Conservation (phyloP, 1,284 basidiomycete genomes). For the Waitea zeae region DNA sequence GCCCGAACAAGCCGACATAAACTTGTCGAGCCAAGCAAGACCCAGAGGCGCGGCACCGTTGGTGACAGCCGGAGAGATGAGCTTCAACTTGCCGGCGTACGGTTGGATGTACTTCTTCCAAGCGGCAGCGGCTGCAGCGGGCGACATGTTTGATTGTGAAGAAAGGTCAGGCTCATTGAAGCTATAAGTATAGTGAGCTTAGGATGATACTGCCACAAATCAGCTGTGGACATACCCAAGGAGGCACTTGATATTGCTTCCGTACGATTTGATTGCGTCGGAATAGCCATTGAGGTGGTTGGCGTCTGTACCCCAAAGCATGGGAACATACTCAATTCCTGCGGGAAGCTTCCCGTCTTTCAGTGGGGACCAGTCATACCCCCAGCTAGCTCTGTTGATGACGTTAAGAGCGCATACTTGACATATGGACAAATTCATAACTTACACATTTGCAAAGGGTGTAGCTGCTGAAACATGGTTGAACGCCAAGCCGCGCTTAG, state of each 20-base stretch:
- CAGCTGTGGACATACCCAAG: slow-evolving; percentile 15
- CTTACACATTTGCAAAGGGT: too few species aligned
- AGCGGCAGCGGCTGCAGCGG: slow-evolving; percentile 12
- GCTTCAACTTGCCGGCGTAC: slow-evolving; percentile 15
- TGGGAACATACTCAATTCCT: slow-evolving; percentile 11
- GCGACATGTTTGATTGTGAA: slow-evolving; percentile 14
- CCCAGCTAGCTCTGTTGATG: slow-evolving; percentile 11
- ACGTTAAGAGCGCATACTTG: too few species aligned
- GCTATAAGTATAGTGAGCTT: too few species aligned
- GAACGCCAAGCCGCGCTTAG: not conserved
- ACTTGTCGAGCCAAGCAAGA: slow-evolving; percentile 14
- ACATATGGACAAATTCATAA: too few species aligned
- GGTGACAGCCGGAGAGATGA: slow-evolving; percentile 16
- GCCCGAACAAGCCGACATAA: slow-evolving; percentile 13
- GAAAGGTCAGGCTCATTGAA: slow-evolving; percentile 18
- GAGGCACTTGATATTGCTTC: slow-evolving; percentile 12
- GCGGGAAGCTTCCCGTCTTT: slow-evolving; percentile 9
- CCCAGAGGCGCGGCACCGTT: slow-evolving; percentile 17
- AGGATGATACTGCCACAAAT: not conserved
- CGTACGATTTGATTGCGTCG: slow-evolving; percentile 13
- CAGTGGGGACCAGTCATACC: slow-evolving; percentile 14
- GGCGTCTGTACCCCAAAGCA: slow-evolving; percentile 12
- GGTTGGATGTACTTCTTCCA: slow-evolving; percentile 16
- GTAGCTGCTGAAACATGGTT: not conserved
- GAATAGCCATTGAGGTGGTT: slow-evolving; percentile 11